Percentiles rank a stretch among this genome's conserved stretches.
These are phyloP conservation scores for Tolypocladium cylindrosporum DNA, from an alignment of 2,329 filamentous ascomycete genomes.

Conservation along the genomic window DNA sequence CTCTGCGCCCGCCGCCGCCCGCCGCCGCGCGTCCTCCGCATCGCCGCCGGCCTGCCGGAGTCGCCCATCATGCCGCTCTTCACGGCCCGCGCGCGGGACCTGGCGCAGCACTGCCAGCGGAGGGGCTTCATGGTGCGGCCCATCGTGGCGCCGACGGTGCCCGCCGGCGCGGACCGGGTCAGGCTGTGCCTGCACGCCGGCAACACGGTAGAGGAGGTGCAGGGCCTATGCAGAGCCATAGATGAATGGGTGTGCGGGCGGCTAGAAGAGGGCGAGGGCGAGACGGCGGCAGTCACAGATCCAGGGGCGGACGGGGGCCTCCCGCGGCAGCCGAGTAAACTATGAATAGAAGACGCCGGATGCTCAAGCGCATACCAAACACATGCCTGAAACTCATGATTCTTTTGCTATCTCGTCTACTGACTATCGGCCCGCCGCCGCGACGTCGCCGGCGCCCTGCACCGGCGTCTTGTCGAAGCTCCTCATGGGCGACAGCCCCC, in stretches of 20 bases:
- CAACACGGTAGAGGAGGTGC: slow-evolving; percentile 48
- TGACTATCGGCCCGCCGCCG: neutral
- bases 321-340: neutral
- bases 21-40: slow-evolving; percentile 19
- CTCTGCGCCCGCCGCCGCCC: slow-evolving; percentile 16
- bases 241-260: slow-evolving; percentile 30
- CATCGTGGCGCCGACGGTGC: slow-evolving; percentile 61
- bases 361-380: neutral
- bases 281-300: neutral
- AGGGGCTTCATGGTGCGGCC: slow-evolving; percentile 50
- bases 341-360: neutral
- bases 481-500: slow-evolving; percentile 74
- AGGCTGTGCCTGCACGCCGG: slow-evolving; percentile 59
- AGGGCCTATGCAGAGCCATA: slow-evolving; percentile 38
- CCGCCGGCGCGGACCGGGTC: slow-evolving; percentile 51
- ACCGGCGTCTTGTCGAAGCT: slow-evolving; percentile 29
- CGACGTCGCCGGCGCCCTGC: slow-evolving; percentile 7
- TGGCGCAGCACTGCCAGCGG: slow-evolving; percentile 51
- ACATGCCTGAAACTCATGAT: no score
- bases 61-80: slow-evolving; percentile 58
- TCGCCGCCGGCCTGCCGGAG: slow-evolving; percentile 25
- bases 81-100: slow-evolving; percentile 43
- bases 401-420: neutral
- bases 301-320: neutral
- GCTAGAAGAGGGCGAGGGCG: neutral